A percentile compares a stretch with the other conserved stretches of the same genome.
phyloP scores from a whole-genome alignment of 805 yeast species.

The Ogataea trehalophila region DNA sequence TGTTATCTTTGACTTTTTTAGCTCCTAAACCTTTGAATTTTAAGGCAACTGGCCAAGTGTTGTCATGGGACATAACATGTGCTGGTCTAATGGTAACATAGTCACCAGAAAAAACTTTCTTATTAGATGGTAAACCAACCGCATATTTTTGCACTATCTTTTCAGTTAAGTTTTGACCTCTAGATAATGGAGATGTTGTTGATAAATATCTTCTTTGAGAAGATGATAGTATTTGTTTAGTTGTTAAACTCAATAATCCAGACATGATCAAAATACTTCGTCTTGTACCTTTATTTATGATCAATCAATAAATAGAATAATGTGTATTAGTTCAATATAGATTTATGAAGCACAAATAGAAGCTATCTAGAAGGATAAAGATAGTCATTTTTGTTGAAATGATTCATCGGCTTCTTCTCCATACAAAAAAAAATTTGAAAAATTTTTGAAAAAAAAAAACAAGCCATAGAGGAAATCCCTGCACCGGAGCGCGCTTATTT shows the following conservation, averaged over 20 bases:
- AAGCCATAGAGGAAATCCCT: too few species aligned
- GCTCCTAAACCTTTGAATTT: conserved; percentile 96
- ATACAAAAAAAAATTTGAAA: too few species aligned
- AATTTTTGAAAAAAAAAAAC: too few species aligned
- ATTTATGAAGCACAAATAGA: not conserved
- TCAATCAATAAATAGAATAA: too few species aligned
- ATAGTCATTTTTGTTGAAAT: too few species aligned
- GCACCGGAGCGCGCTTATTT: too few species aligned
- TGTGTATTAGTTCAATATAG: not conserved
- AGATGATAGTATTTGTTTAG: not conserved
- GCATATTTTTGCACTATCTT: conserved; percentile 93
- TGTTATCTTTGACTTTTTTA: conserved; percentile 68
- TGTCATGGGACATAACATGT: conserved; percentile 98
- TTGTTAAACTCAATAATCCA: not conserved
- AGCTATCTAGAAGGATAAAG: too few species aligned
- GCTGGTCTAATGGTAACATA: conserved; percentile 93
- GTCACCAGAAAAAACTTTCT: conserved; percentile 82
- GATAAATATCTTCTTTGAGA: conserved; percentile 1
- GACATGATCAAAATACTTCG: not conserved
- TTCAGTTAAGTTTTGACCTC: conserved; percentile 86
- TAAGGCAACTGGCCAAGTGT: conserved; percentile 98
- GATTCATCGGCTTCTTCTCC: too few species aligned
- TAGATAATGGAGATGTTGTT: conserved; percentile 9
- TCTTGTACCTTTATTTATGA: not conserved
- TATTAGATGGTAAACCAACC: conserved; percentile 73